These are phyloP conservation scores for Protea cynaroides DNA, from an alignment of 164 flowering plant genomes.

Conservation along the genomic window DNA sequence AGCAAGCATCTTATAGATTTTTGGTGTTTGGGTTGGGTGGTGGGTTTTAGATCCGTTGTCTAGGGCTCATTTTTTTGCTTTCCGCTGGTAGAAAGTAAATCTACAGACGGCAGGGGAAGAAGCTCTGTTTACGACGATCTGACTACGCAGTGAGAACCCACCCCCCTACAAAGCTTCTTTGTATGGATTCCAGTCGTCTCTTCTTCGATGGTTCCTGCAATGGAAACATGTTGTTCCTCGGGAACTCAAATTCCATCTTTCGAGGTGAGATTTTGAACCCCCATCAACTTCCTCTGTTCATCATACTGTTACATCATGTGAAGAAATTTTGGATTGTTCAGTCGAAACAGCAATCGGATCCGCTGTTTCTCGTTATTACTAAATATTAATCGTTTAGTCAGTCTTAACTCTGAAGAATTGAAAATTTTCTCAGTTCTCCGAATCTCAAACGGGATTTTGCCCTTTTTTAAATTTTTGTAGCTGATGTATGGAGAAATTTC, in stretches of 20 bases:
- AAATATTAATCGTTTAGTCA: no score
- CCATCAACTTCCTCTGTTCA: not conserved
- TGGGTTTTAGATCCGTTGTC: not conserved
- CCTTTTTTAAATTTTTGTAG: not conserved
- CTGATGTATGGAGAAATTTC: no score
- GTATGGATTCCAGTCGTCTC: slow-evolving; percentile 46
- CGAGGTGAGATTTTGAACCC: slow-evolving; percentile 28
- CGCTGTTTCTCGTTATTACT: no score
- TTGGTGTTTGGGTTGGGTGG: no score
- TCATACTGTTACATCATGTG: no score
- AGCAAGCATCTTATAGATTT: no score
- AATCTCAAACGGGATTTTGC: no score
- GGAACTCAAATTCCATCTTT: slow-evolving; percentile 26
- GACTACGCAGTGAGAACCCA: not conserved
- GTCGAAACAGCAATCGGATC: no score
- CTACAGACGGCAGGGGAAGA: no score
- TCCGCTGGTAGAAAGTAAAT: not conserved
- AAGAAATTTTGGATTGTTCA: no score
- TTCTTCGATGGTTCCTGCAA: slow-evolving; percentile 44
- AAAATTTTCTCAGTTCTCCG: no score
- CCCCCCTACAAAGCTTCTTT: not conserved
- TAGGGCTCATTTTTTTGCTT: not conserved
- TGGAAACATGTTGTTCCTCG: slow-evolving; percentile 46
- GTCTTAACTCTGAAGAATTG: no score
- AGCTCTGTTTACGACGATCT: slow-evolving; percentile 18